Conservation (phyloP, 2,329 filamentous ascomycete species). For the Claviceps sorghi region DNA sequence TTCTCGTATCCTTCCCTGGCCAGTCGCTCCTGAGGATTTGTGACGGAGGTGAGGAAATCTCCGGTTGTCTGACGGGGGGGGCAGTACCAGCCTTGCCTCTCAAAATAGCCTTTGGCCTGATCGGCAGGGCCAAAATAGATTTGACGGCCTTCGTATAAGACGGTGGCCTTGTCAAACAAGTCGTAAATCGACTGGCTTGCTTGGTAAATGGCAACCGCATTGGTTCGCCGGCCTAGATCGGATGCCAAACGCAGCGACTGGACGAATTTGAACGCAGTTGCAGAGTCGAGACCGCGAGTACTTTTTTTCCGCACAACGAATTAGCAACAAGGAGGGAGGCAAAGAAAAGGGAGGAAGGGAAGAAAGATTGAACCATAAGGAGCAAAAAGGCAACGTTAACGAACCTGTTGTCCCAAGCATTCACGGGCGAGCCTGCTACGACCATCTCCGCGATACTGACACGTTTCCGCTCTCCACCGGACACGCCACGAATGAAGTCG, state of each 20-base stretch:
- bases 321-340: not conserved
- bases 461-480: constrained; percentile 60
- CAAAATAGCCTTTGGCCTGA: constrained; percentile 50
- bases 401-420: constrained; percentile 53
- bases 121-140: constrained; percentile 58
- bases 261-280: constrained; percentile 60
- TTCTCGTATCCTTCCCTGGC: constrained; percentile 43
- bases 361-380: no score
- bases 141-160: constrained; percentile 62
- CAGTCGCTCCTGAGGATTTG: constrained; percentile 46
- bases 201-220: constrained; percentile 58
- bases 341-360: not conserved
- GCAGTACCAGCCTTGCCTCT: constrained; percentile 53
- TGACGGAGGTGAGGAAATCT: constrained; percentile 57
- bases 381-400: not conserved
- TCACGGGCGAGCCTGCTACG: constrained; percentile 42
- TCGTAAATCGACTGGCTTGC: constrained; percentile 56
- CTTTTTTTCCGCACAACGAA: constrained; percentile 11
- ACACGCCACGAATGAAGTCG: constrained; percentile 57
- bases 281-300: constrained; percentile 58
- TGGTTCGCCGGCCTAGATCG: constrained; percentile 47
- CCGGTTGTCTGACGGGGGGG: constrained; percentile 51
- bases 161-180: constrained; percentile 59
- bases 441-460: constrained; percentile 71
- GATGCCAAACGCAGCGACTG: constrained; percentile 50